These are phyloP conservation scores for Mallotus nudiflorus DNA, from an alignment of 345 rosid species.

Conservation along the genomic window DNA sequence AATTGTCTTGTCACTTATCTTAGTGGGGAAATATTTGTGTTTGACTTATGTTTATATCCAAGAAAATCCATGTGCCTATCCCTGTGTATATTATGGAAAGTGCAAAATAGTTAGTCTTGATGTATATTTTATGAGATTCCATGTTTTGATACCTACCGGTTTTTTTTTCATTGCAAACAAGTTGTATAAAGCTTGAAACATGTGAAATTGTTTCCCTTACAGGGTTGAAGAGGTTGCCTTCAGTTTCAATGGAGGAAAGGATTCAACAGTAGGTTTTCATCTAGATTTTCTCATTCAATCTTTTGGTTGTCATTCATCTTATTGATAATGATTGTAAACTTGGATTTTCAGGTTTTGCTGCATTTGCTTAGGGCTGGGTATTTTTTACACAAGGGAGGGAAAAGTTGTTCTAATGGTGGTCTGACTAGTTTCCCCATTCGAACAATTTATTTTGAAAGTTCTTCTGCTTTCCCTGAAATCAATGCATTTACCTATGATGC, in stretches of 20 bases:
- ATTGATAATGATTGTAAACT: conserved; percentile 15
- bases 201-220: conserved; percentile 27
- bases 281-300: conserved; percentile 15
- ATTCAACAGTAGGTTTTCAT: conserved; percentile 75
- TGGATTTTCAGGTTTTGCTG: conserved; percentile 70
- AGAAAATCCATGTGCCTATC: not conserved
- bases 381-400: conserved; percentile 62
- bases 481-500: conserved; percentile 85
- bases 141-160: not conserved
- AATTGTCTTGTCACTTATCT: not conserved
- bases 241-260: conserved; percentile 99
- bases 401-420: conserved; percentile 59
- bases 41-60: not conserved
- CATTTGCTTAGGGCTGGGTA: conserved; percentile 96
- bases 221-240: conserved; percentile 95
- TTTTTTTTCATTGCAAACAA: conserved; percentile 9
- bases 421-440: conserved; percentile 67
- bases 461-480: conserved; percentile 86
- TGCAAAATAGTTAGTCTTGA: not conserved
- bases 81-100: not conserved
- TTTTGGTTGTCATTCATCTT: conserved; percentile 23
- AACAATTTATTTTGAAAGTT: conserved; percentile 88
- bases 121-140: conserved; percentile 6
- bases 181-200: conserved; percentile 28
- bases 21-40: too few species aligned